Conservation (phyloP, 2,329 filamentous ascomycete genomes). For the Helotiales sp. region DNA sequence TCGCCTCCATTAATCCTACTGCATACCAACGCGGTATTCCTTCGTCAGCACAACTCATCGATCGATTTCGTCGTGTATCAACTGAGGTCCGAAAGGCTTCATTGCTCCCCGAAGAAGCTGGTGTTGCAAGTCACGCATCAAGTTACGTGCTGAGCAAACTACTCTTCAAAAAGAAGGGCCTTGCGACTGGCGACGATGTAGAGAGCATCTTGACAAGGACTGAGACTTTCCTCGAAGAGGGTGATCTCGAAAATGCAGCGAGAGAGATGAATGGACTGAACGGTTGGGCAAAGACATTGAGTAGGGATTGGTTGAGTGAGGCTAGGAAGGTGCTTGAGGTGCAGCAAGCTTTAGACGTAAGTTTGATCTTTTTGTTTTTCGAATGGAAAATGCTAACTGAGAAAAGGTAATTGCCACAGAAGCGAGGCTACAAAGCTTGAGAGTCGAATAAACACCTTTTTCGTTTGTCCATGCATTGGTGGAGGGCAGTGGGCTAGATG, state of each 20-base stretch:
- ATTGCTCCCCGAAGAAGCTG: slow-evolving; percentile 88
- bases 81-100: slow-evolving; percentile 91
- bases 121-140: slow-evolving; percentile 90
- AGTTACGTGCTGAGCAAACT: slow-evolving; percentile 89
- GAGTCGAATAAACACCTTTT: slow-evolving; percentile 64
- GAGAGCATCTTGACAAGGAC: slow-evolving; percentile 91
- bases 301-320: slow-evolving; percentile 90
- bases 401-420: slow-evolving; percentile 82
- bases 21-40: slow-evolving; percentile 93
- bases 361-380: too few relatives aligned
- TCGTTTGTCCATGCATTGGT: slow-evolving; percentile 30
- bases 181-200: slow-evolving; percentile 83
- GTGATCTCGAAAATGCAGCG: slow-evolving; percentile 85
- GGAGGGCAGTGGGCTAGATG: slow-evolving; percentile 4
- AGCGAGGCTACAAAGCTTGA: slow-evolving; percentile 83
- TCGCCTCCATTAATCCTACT: slow-evolving; percentile 90
- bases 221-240: slow-evolving; percentile 88
- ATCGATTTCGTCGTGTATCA: slow-evolving; percentile 93
- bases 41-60: slow-evolving; percentile 81
- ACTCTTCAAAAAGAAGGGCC: slow-evolving; percentile 90
- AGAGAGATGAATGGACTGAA: slow-evolving; percentile 91
- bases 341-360: slow-evolving; percentile 91
- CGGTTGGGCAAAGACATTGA: slow-evolving; percentile 94
- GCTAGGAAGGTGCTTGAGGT: slow-evolving; percentile 92
- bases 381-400: slow-evolving; percentile 21